Conservation (phyloP, 352 stramenopile genomes). For the Phytophthora hibernalis region DNA sequence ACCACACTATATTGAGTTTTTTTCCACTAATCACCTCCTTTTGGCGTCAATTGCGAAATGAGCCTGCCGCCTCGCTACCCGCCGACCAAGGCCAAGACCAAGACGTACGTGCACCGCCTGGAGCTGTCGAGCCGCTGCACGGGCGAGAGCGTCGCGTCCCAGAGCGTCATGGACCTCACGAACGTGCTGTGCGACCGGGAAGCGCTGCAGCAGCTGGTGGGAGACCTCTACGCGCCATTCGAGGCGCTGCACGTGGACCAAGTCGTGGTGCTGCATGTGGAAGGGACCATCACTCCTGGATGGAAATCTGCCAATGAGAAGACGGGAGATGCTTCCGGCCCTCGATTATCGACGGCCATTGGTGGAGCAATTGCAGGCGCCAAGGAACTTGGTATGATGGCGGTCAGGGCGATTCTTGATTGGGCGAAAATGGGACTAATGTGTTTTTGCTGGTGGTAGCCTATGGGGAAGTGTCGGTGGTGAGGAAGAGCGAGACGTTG, state of each 20-base stretch:
- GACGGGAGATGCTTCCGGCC: not conserved
- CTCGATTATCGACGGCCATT: constrained; percentile 48
- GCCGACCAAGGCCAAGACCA: constrained; percentile 9
- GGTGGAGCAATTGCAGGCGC: constrained; percentile 58
- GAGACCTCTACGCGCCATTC: constrained; percentile 56
- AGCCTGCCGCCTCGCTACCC: constrained; percentile 17
- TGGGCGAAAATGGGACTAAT: not conserved
- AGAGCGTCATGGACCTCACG: constrained; percentile 48
- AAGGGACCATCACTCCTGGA: constrained; percentile 17
- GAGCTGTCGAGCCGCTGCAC: constrained; percentile 47
- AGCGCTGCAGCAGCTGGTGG: constrained; percentile 42
- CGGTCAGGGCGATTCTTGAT: not conserved
- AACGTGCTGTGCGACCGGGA: constrained; percentile 42
- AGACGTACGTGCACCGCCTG: constrained; percentile 50
- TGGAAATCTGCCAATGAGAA: not conserved
- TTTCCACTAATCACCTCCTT: no score
- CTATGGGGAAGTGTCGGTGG: constrained; percentile 50
- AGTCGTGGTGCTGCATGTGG: constrained; percentile 52
- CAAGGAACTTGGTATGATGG: constrained; percentile 45
- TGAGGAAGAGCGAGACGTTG: constrained; percentile 16
- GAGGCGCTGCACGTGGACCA: constrained; percentile 50
- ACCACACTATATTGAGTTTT: no score
- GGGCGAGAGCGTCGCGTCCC: constrained; percentile 37
- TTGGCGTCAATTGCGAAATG: no score
- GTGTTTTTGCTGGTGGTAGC: constrained; percentile 31